Percentiles rank a stretch among this genome's conserved stretches.
phyloP scores from a whole-genome alignment of 441 rosid genomes.

The Brassica balearica region DNA sequence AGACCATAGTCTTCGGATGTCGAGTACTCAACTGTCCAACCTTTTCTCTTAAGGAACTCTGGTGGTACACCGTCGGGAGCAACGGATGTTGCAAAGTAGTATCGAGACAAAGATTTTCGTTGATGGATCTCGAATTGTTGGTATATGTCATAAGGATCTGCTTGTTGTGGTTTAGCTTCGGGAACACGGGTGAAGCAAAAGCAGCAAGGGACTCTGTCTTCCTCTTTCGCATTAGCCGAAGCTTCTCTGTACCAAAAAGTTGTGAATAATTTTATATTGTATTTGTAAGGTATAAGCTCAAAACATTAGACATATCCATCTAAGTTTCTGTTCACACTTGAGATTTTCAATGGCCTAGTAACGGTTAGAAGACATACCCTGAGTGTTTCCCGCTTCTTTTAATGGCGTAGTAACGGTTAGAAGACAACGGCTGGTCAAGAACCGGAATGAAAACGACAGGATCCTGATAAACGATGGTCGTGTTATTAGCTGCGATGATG shows the following conservation, averaged over 20 bases:
- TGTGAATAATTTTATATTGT: not conserved
- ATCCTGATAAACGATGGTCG: not conserved
- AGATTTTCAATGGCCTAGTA: not conserved
- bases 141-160: constrained; percentile 50
- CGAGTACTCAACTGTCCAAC: constrained; percentile 51
- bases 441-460: constrained; percentile 55
- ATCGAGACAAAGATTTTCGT: not conserved
- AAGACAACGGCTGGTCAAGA: constrained; percentile 57
- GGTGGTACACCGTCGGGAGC: constrained; percentile 61
- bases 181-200: constrained; percentile 41
- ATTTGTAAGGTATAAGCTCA: not conserved
- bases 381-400: constrained; percentile 49
- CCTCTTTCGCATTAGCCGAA: constrained; percentile 53
- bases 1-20: constrained; percentile 43
- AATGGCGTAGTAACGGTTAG: constrained; percentile 62
- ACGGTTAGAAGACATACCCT: constrained; percentile 49
- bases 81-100: constrained; percentile 52
- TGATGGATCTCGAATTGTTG: constrained; percentile 56
- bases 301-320: not conserved
- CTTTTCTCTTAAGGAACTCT: constrained; percentile 52
- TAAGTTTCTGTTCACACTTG: not conserved
- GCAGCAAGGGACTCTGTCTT: constrained; percentile 57
- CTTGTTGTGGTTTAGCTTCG: constrained; percentile 47
- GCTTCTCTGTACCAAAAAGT: constrained; percentile 50
- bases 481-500: not conserved